Evolutionary conservation across 371 early-diverging fungal genomes (phyloP), one percentile per base, ranked within the genome.

Genomic region (Syncephalastrum sp.): DNA sequence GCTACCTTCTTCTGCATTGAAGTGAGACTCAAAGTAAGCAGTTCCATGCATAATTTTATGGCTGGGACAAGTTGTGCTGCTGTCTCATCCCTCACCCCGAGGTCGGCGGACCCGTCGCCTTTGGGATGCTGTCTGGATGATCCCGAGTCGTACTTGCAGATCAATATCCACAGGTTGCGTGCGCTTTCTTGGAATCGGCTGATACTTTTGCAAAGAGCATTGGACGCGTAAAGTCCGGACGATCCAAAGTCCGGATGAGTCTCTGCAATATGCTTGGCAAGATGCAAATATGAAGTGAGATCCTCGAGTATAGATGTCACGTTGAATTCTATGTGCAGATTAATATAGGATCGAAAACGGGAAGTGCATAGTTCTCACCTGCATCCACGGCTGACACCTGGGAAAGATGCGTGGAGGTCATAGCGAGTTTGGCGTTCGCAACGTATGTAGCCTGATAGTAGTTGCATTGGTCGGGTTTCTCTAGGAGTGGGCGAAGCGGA

Each of bases 401-500:
- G 19, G 72, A 67, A 46, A 76, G 57, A 47, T 76, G 76, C 3
- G 62, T 56, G 6, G 74, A 56, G 0, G 60, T 63, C 1, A 74
- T 49, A 12, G 72, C 56, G 23, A 77, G 27, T 16, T 69, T 74
- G 19, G 72, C 67, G 43, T 54, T 63, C 0, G 72, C 59, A 8
- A 64, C 69, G 57, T 70, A 69, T 2, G 67, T 67, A 29, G 60
- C 58, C 53, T 73, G 67, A 55, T 66, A 77, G 23, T 64, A 74
- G 7, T 16, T 63, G 12, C 60, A 56, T 10, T 54, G 27, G 14
- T 33, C 23, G 1, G 53, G 14, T 4, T 51, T 38, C 13, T 46
- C 47, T 2, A 70, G 42, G 0, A 67, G 24, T 14, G 46, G 42
- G 17, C 54, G 55, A 10, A 76, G 16, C 3, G 74, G 61, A 6